Evolutionary conservation across 345 rosid species (phyloP), one percentile per base, ranked within the genome.

Genomic region (Gossypium sturtianum): DNA sequence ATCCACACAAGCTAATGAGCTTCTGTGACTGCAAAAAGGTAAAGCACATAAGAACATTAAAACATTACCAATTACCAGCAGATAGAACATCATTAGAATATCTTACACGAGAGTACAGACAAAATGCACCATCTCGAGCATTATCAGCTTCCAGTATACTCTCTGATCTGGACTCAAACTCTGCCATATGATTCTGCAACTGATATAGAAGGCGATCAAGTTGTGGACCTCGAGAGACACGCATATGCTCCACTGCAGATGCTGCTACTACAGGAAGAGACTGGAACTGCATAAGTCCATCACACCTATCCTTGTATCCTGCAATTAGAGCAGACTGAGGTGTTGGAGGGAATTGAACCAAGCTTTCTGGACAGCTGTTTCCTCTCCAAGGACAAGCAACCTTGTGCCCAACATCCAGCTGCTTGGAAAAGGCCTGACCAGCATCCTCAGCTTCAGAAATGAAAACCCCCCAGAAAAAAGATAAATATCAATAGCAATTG

Each of bases 321-420:
- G 94, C 99, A 74, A 95, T 87, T 56, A 95, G 83, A 66, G 99
- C 99, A 76, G 98, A 91, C 45, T 88, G 92, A 22, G 98, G 96
- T 79, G 99, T 88, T 72, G 97, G 98, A 78, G 97, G 99, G 81
- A 95, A 95, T 87, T 93, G 98, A 82, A 91, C 99, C 89, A 95
- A 84, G 84, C 99, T 89, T 86, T 93, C 93, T 4, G 91, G 91
- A 80, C 99, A 93, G 82, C 89, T 88, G 74, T 88, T 89, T 83
- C 94, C 98, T 82, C 85, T 87, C 99, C 98, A 95, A 12, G 87
- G 91, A 81, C 99, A 95, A 77, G 84, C 82, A 41, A 80, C 83
- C 80, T 82, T 85, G 78, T 95, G 99, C 68, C 91, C 94, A 53
- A 70, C 87, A 87, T 90, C 97, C 76, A 91, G 87, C 90, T 87